phyloP scores from a whole-genome alignment of 1,139 yeast species.

The Blastobotrys aristatus region DNA sequence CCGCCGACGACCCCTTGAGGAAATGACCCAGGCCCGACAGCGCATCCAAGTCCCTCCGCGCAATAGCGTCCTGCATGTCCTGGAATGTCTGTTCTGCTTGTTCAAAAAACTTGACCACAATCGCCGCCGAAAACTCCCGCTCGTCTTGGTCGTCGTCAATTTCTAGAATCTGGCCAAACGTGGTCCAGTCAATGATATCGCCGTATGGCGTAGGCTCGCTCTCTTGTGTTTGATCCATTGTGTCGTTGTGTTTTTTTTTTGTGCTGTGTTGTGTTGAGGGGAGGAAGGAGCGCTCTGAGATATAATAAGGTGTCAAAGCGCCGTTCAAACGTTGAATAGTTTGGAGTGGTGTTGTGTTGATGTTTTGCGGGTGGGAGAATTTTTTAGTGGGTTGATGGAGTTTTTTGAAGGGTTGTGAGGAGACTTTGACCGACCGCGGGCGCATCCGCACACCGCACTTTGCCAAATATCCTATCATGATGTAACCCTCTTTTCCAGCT shows the following conservation, averaged over 20 bases:
- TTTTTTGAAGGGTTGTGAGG: no score
- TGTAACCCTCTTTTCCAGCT: no score
- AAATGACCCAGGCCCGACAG: conserved; percentile 83
- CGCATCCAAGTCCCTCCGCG: conserved; percentile 46
- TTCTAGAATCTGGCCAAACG: conserved; percentile 78
- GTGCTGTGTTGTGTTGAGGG: no score
- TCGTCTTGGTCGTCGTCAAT: conserved; percentile 94
- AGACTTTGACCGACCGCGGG: no score
- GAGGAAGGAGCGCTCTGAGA: no score
- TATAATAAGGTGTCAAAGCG: no score
- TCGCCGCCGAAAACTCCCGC: conserved; percentile 67
- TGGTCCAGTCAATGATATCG: conserved; percentile 82
- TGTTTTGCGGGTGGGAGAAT: no score
- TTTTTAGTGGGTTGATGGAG: no score
- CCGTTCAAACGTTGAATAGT: no score
- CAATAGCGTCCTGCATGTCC: conserved; percentile 59
- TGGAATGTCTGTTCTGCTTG: conserved; percentile 80
- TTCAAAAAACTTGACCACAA: conserved; percentile 78
- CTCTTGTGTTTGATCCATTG: conserved; percentile 1
- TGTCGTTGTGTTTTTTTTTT: conserved; percentile 2
- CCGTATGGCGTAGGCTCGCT: conserved; percentile 33
- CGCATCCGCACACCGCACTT: no score
- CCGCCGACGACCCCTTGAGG: conserved; percentile 93
- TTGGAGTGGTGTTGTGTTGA: no score
- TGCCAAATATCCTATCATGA: no score